Conservation (phyloP, 2,329 filamentous ascomycete species). For the Fusarium tupiense region DNA sequence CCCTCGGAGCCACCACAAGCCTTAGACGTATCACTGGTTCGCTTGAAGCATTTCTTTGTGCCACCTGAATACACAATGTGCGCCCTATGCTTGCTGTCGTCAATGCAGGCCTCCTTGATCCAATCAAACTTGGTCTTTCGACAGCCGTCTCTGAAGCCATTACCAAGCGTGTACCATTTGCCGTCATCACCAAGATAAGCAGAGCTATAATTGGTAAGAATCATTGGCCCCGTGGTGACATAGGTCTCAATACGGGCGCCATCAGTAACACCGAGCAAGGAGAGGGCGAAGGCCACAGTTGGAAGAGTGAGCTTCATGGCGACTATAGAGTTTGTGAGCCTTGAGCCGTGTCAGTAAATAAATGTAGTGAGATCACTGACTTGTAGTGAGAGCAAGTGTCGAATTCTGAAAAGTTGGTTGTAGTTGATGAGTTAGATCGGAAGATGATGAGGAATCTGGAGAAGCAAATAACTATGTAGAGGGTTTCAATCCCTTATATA, state of each 20-base stretch:
- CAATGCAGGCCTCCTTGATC: neutral
- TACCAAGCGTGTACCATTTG: fast-evolving
- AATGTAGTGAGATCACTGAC: neutral
- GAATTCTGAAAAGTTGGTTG: fast-evolving
- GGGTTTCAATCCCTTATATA: neutral
- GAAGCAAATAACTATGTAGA: neutral
- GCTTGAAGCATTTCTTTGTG: neutral
- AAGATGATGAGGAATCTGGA: neutral
- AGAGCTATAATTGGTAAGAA: neutral
- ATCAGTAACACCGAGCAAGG: neutral
- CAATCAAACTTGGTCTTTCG: neutral
- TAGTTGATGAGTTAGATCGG: neutral
- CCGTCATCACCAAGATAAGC: fast-evolving
- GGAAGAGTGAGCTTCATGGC: neutral
- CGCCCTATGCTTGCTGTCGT: fast-evolving
- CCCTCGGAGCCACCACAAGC: neutral
- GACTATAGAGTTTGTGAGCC: neutral
- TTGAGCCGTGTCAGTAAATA: neutral
- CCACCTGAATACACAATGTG: neutral
- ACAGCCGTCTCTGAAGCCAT: neutral
- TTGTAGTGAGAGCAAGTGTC: neutral
- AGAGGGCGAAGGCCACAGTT: neutral
- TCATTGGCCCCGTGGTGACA: neutral
- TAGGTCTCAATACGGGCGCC: neutral
- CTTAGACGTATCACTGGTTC: fast-evolving